phyloP scores from a whole-genome alignment of 2,329 filamentous ascomycete genomes.

The Aureobasidium uvarum region DNA sequence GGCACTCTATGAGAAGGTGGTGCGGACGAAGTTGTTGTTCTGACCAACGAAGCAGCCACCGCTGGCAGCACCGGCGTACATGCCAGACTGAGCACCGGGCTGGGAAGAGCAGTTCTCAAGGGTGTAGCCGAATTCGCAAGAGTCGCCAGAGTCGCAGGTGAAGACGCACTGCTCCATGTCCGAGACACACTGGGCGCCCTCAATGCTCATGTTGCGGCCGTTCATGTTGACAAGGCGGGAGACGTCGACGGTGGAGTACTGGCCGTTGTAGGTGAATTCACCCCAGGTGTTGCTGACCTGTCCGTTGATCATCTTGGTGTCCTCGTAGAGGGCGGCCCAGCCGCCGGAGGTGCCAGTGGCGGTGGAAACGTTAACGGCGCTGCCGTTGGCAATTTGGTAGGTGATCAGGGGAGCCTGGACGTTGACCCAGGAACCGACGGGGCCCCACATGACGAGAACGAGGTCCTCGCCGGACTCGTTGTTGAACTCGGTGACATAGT shows the following conservation, averaged over 20 bases:
- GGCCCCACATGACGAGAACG: slow-evolving; percentile 29
- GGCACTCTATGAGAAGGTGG: slow-evolving; percentile 16
- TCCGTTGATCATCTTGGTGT: slow-evolving; percentile 29
- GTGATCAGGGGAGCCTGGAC: slow-evolving; percentile 28
- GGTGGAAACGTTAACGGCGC: slow-evolving; percentile 27
- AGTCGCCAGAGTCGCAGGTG: slow-evolving; percentile 20
- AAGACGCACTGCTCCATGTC: slow-evolving; percentile 25
- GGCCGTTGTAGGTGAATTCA: slow-evolving; percentile 29
- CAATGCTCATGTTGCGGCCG: slow-evolving; percentile 26
- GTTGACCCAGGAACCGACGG: slow-evolving; percentile 28
- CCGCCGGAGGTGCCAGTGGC: slow-evolving; percentile 28
- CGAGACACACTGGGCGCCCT: slow-evolving; percentile 9
- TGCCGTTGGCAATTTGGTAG: slow-evolving; percentile 26
- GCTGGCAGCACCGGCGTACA: slow-evolving; percentile 23
- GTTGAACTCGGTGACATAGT: slow-evolving; percentile 29
- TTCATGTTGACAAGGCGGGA: slow-evolving; percentile 29
- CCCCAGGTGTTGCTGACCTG: slow-evolving; percentile 29
- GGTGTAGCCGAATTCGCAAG: slow-evolving; percentile 20
- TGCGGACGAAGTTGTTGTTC: slow-evolving; percentile 25
- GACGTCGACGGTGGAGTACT: slow-evolving; percentile 29
- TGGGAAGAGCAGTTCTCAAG: slow-evolving; percentile 27
- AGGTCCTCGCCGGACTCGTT: slow-evolving; percentile 30
- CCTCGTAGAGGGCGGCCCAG: slow-evolving; percentile 28
- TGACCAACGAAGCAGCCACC: slow-evolving; percentile 26
- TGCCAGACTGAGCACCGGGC: slow-evolving; percentile 20